phyloP scores from a whole-genome alignment of 768 basidiomycete species.

The Lenzites betulinus region DNA sequence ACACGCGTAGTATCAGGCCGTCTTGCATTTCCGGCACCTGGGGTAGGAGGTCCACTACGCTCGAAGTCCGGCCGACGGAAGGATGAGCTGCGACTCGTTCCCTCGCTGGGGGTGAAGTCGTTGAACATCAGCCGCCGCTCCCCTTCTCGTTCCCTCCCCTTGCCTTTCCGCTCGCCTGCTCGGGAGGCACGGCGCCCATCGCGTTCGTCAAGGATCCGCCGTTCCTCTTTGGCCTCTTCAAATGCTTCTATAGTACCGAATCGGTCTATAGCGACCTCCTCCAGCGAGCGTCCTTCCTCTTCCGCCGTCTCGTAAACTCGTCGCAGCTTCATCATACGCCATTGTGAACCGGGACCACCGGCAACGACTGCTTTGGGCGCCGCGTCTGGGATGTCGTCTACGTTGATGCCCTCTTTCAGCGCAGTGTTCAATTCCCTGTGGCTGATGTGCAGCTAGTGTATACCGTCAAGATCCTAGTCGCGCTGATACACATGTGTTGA shows the following conservation, averaged over 20 bases:
- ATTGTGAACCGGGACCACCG: conserved; percentile 90
- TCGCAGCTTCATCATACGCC: conserved; percentile 97
- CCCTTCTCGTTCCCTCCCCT: conserved; percentile 28
- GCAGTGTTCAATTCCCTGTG: conserved; percentile 64
- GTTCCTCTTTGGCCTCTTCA: conserved; percentile 86
- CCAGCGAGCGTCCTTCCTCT: conserved; percentile 72
- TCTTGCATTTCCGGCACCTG: conserved; percentile 32
- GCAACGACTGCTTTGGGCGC: conserved; percentile 58
- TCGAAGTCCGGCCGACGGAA: conserved; percentile 79
- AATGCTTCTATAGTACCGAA: conserved; percentile 87
- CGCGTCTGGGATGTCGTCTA: conserved; percentile 44
- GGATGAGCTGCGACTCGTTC: conserved; percentile 79
- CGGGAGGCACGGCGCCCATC: conserved; percentile 52
- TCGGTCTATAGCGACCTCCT: conserved; percentile 84
- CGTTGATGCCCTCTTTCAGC: conserved; percentile 45
- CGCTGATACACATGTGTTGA: not conserved
- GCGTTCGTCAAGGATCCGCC: conserved; percentile 82
- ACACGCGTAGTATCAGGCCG: conserved; percentile 64
- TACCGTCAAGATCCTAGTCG: not conserved
- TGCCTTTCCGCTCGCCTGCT: conserved; percentile 40
- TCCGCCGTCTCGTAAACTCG: conserved; percentile 88
- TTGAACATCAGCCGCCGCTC: conserved; percentile 70
- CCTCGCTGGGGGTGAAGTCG: conserved; percentile 57
- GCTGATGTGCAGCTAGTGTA: conserved; percentile 57
- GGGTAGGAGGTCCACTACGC: conserved; percentile 53